These are phyloP conservation scores for Chalciporus piperatus DNA, from an alignment of 768 basidiomycete species.

Conservation along the genomic window DNA sequence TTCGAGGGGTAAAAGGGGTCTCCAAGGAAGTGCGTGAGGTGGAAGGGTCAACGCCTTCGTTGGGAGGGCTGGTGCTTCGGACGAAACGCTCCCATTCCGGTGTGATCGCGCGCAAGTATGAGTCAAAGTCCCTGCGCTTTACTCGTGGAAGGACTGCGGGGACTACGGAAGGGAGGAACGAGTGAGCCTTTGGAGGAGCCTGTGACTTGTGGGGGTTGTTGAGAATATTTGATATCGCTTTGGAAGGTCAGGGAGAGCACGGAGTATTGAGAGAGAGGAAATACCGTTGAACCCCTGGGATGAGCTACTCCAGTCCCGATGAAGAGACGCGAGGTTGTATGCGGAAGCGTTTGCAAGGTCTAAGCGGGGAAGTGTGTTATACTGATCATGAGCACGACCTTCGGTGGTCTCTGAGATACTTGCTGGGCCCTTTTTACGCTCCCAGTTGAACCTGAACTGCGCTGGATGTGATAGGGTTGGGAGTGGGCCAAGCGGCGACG, in stretches of 20 bases:
- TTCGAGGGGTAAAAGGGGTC: constrained; percentile 22
- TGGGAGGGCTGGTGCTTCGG: constrained; percentile 35
- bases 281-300: constrained; percentile 87
- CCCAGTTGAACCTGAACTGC: constrained; percentile 77
- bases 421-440: constrained; percentile 61
- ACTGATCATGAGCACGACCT: constrained; percentile 56
- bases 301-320: constrained; percentile 74
- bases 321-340: constrained; percentile 47
- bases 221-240: constrained; percentile 92
- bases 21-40: constrained; percentile 5
- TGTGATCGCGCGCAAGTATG: constrained; percentile 69
- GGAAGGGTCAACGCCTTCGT: constrained; percentile 27
- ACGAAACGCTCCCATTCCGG: constrained; percentile 80
- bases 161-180: constrained; percentile 66
- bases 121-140: constrained; percentile 79
- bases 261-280: constrained; percentile 19
- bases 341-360: constrained; percentile 47
- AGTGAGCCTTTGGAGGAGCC: constrained; percentile 86
- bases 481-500: constrained; percentile 49
- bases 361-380: constrained; percentile 41
- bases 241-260: constrained; percentile 3
- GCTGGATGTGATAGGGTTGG: constrained; percentile 41
- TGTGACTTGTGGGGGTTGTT: constrained; percentile 85
- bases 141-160: constrained; percentile 80
- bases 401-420: constrained; percentile 77